These are phyloP conservation scores for Solanum lignicaule DNA, from an alignment of 257 asterid species.

Conservation along the genomic window DNA sequence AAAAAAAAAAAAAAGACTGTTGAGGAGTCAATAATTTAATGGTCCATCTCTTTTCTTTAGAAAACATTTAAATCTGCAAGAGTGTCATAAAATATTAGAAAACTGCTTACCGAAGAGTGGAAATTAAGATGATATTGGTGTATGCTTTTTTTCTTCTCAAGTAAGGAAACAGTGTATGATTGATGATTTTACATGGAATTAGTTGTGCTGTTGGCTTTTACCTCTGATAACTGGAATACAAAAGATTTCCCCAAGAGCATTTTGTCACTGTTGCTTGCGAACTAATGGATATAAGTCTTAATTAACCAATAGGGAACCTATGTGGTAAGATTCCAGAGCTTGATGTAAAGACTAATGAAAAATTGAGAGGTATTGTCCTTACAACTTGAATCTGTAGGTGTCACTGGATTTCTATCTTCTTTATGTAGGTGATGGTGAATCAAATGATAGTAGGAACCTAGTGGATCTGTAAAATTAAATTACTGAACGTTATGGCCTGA, in stretches of 20 bases:
- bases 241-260: not conserved
- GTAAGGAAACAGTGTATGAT: not conserved
- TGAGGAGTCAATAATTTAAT: not conserved
- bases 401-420: not conserved
- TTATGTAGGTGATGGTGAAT: not conserved
- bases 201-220: not conserved
- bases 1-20: not conserved
- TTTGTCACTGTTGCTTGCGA: not conserved
- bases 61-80: not conserved
- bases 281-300: not conserved
- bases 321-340: not conserved
- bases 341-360: not conserved
- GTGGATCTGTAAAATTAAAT: not conserved
- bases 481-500: not conserved
- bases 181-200: not conserved
- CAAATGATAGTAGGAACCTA: not conserved
- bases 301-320: not conserved
- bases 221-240: not conserved
- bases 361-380: not conserved
- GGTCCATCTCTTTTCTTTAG: not conserved
- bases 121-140: not conserved
- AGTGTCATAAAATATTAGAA: not conserved
- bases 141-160: not conserved
- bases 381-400: not conserved
- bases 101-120: not conserved